Percentiles rank a stretch among this genome's conserved stretches.
These are phyloP conservation scores for Tolypocladium ovalisporum DNA, from an alignment of 2,329 filamentous ascomycete genomes.

Conservation along the genomic window DNA sequence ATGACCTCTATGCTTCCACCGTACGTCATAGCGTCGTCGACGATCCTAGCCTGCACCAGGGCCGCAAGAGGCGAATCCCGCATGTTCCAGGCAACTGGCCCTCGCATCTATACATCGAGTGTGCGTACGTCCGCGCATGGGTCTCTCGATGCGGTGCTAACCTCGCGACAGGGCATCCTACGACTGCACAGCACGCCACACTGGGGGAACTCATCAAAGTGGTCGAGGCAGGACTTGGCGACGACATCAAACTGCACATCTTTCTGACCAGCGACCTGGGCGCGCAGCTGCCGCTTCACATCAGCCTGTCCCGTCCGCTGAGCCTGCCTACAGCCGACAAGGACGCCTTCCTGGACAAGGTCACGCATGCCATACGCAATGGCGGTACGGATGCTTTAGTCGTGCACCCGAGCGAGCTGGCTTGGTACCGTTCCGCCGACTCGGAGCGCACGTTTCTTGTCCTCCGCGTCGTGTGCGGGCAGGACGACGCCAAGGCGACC, in stretches of 20 bases:
- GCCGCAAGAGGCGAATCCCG: slow-evolving; percentile 69
- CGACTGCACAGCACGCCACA: slow-evolving; percentile 30
- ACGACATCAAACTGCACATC: slow-evolving; percentile 41
- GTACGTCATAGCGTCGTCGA: slow-evolving; percentile 68
- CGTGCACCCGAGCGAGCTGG: slow-evolving; percentile 27
- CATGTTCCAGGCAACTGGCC: slow-evolving; percentile 90
- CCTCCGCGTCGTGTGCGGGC: slow-evolving; percentile 42
- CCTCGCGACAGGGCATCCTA: slow-evolving; percentile 40
- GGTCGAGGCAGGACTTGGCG: slow-evolving; percentile 21
- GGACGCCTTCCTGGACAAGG: slow-evolving; percentile 49
- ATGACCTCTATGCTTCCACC: slow-evolving; percentile 79
- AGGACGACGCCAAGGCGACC: slow-evolving; percentile 13
- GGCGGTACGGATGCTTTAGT: slow-evolving; percentile 20
- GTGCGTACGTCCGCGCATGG: slow-evolving; percentile 39
- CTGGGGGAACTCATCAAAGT: slow-evolving; percentile 32
- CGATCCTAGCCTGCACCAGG: slow-evolving; percentile 75
- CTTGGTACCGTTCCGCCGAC: slow-evolving; percentile 42
- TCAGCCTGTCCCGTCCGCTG: slow-evolving; percentile 79
- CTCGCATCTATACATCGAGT: slow-evolving; percentile 85
- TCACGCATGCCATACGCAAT: slow-evolving; percentile 32
- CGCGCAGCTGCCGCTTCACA: slow-evolving; percentile 70
- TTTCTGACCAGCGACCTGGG: slow-evolving; percentile 71
- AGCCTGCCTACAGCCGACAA: slow-evolving; percentile 63
- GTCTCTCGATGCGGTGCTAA: not conserved
- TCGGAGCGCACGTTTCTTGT: slow-evolving; percentile 78